Conservation (phyloP, 1,284 basidiomycete species). For the Sutorius eximius region DNA sequence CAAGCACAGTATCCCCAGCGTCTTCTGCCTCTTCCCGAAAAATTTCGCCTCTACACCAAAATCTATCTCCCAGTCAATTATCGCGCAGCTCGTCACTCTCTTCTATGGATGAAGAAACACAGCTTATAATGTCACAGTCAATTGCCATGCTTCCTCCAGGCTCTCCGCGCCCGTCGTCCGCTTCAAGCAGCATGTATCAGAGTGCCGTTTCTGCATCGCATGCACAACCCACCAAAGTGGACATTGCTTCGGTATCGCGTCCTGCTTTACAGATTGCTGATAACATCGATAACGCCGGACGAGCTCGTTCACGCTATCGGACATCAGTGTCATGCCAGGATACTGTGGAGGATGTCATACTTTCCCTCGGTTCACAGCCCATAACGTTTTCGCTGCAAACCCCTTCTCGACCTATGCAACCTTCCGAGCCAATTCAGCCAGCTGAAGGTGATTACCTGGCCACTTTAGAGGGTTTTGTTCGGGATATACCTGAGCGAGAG, state of each 20-base stretch:
- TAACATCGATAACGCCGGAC: not conserved
- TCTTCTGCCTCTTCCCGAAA: constrained; percentile 16
- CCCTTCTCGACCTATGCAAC: constrained; percentile 27
- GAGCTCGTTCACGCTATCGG: constrained; percentile 5
- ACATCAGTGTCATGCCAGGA: constrained; percentile 12
- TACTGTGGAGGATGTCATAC: constrained; percentile 44
- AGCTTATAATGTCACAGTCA: constrained; percentile 73
- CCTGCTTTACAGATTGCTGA: not conserved
- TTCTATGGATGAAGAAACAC: constrained; percentile 64
- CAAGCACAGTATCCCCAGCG: constrained; percentile 22
- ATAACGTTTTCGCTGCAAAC: constrained; percentile 56
- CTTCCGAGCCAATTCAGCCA: constrained; percentile 5
- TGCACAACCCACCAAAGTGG: constrained; percentile 2
- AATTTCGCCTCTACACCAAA: constrained; percentile 37
- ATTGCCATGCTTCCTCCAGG: constrained; percentile 55
- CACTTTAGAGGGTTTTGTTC: constrained; percentile 5
- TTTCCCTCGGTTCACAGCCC: constrained; percentile 60
- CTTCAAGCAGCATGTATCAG: constrained; percentile 66
- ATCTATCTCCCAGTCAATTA: constrained; percentile 22
- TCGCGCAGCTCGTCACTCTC: constrained; percentile 46
- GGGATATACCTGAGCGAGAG: constrained; percentile 16
- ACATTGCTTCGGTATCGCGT: not conserved
- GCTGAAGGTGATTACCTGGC: not conserved
- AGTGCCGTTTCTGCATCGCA: constrained; percentile 61
- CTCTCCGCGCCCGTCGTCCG: constrained; percentile 45